phyloP scores from a whole-genome alignment of 2,329 filamentous ascomycete species.

The Arthrocladium fulminans region DNA sequence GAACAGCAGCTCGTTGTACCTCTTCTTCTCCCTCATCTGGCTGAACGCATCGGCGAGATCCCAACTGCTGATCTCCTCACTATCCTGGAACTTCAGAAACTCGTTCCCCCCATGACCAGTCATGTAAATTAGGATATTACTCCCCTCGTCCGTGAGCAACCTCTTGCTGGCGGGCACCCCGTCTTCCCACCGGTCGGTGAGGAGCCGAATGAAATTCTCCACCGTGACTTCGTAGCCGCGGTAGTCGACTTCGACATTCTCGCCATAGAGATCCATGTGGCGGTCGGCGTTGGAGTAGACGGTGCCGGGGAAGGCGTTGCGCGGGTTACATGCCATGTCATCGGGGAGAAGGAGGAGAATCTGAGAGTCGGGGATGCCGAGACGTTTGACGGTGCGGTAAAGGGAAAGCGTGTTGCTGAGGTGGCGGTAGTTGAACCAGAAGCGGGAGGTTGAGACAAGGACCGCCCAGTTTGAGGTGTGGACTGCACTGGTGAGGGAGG shows the following conservation, averaged over 20 bases:
- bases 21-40: slow-evolving; percentile 99
- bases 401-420: slow-evolving; percentile 95
- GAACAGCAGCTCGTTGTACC: slow-evolving; percentile 96
- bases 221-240: slow-evolving; percentile 97
- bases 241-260: slow-evolving; percentile 99
- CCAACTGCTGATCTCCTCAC: slow-evolving; percentile 92
- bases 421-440: slow-evolving; percentile 99
- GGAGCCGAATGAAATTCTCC: slow-evolving; percentile 91
- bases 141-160: slow-evolving; percentile 84
- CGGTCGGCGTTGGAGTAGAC: slow-evolving; percentile 98
- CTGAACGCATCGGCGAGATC: slow-evolving; percentile 95
- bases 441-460: slow-evolving; percentile 93
- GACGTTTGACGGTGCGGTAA: slow-evolving; percentile 94
- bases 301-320: slow-evolving; percentile 93
- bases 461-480: slow-evolving; percentile 99
- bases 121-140: slow-evolving; percentile 98
- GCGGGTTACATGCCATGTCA: slow-evolving; percentile 98
- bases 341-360: slow-evolving; percentile 99
- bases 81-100: slow-evolving; percentile 96
- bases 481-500: slow-evolving; percentile 6
- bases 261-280: slow-evolving; percentile 89
- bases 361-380: slow-evolving; percentile 95
- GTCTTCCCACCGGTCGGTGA: slow-evolving; percentile 89
- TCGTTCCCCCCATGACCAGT: slow-evolving; percentile 96
- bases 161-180: slow-evolving; percentile 94